Conservation (phyloP, 2,329 filamentous ascomycete genomes). For the Exophiala lecanii-corni region DNA sequence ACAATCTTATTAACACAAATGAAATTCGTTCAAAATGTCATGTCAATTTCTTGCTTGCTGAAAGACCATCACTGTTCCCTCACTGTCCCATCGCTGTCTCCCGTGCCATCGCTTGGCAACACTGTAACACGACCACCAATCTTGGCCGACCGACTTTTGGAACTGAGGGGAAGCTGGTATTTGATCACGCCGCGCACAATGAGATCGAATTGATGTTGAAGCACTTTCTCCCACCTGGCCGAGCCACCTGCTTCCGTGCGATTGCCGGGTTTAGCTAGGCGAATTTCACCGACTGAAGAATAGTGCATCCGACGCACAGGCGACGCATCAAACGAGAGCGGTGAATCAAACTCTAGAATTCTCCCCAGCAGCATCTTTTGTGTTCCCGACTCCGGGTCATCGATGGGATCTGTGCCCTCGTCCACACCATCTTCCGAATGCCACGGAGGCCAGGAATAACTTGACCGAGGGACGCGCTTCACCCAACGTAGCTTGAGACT, state of each 20-base stretch:
- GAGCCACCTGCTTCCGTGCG: conserved; percentile 76
- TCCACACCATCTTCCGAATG: conserved; percentile 40
- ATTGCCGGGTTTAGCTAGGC: conserved; percentile 79
- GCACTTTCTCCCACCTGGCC: conserved; percentile 82
- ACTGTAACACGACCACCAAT: conserved; percentile 40
- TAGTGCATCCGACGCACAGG: conserved; percentile 72
- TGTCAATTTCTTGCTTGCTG: conserved; percentile 3
- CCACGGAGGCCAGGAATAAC: conserved; percentile 19
- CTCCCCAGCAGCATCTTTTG: conserved; percentile 91
- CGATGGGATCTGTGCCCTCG: conserved; percentile 58
- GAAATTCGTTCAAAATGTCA: conserved; percentile 24
- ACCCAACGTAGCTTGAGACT: conserved; percentile 29
- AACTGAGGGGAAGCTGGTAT: conserved; percentile 64
- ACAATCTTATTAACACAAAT: conserved; percentile 21
- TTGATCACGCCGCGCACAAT: conserved; percentile 87
- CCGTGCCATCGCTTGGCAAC: conserved; percentile 33
- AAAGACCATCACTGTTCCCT: no score
- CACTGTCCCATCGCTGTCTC: conserved; percentile 12
- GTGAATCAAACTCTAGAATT: conserved; percentile 80
- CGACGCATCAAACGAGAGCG: conserved; percentile 82
- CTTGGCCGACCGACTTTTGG: conserved; percentile 48
- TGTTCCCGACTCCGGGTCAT: conserved; percentile 55
- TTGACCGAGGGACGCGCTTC: conserved; percentile 22
- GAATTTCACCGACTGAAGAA: conserved; percentile 74
- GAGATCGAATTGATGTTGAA: conserved; percentile 88